These are phyloP conservation scores for Kuraishia cidri DNA, from an alignment of 805 yeast species.

Conservation along the genomic window DNA sequence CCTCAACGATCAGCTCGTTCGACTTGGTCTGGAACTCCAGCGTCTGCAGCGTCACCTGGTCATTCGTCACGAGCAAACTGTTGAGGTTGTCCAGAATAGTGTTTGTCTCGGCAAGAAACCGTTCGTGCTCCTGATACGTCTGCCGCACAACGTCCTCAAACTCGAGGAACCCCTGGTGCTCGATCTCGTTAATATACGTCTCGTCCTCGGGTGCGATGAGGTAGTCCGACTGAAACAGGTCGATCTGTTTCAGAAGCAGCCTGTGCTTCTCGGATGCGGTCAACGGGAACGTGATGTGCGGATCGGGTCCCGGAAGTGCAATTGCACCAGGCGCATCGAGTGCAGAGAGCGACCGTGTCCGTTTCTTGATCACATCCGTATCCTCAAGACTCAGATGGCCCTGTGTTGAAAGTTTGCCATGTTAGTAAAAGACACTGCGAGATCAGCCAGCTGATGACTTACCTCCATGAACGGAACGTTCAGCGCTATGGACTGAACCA, in stretches of 20 bases:
- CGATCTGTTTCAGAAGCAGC: slow-evolving; percentile 24
- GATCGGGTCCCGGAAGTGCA: slow-evolving; percentile 1
- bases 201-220: slow-evolving; percentile 31
- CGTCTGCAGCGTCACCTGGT: slow-evolving; percentile 54
- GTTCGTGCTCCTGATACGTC: slow-evolving; percentile 14
- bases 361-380: slow-evolving; percentile 1
- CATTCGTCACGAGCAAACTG: slow-evolving; percentile 40
- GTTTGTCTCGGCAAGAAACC: slow-evolving; percentile 37
- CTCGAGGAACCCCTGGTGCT: slow-evolving; percentile 21
- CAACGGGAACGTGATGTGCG: slow-evolving; percentile 22
- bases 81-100: slow-evolving; percentile 34
- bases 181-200: slow-evolving; percentile 24
- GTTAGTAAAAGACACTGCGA: neutral
- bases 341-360: slow-evolving; percentile 7
- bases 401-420: neutral
- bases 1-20: slow-evolving; percentile 35
- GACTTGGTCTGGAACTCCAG: slow-evolving; percentile 53
- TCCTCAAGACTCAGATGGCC: neutral
- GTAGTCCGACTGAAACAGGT: slow-evolving; percentile 31
- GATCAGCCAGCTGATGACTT: slow-evolving; percentile 5
- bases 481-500: slow-evolving; percentile 53
- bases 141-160: slow-evolving; percentile 25
- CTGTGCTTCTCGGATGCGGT: slow-evolving; percentile 23
- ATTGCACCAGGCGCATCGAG: neutral
- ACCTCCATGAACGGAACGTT: slow-evolving; percentile 34